phyloP scores from a whole-genome alignment of 2,329 filamentous ascomycete genomes.

The Cytospora leucostoma region DNA sequence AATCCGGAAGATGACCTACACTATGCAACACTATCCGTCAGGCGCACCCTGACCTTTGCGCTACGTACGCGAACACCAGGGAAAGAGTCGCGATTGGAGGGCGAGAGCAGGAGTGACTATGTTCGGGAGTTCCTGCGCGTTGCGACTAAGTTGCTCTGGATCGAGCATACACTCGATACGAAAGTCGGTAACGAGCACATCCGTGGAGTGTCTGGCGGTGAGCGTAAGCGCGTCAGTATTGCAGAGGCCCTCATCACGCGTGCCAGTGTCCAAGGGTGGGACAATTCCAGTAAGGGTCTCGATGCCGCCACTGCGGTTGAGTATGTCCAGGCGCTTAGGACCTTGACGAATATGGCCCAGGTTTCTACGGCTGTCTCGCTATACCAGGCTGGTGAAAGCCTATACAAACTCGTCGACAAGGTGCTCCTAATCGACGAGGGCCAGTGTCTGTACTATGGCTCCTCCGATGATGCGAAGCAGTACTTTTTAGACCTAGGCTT shows the following conservation, averaged over 20 bases:
- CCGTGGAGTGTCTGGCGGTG: conserved; percentile 67
- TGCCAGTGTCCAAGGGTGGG: conserved; percentile 63
- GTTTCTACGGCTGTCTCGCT: conserved; percentile 67
- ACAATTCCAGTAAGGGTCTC: conserved; percentile 73
- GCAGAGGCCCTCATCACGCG: conserved; percentile 60
- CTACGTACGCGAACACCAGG: conserved; percentile 68
- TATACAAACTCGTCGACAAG: conserved; percentile 55
- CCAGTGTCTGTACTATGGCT: conserved; percentile 64
- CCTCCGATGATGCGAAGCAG: conserved; percentile 57
- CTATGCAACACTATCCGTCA: conserved; percentile 74
- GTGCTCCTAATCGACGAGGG: conserved; percentile 59
- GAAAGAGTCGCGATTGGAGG: conserved; percentile 52
- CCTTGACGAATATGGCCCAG: conserved; percentile 65
- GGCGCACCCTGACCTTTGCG: conserved; percentile 77
- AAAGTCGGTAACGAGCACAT: conserved; percentile 69
- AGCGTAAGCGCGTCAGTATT: conserved; percentile 68
- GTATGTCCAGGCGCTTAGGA: conserved; percentile 69
- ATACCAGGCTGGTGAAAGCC: conserved; percentile 59
- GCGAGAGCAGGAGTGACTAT: conserved; percentile 55
- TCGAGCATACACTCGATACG: conserved; percentile 64
- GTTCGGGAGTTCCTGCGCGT: conserved; percentile 68
- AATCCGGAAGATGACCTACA: conserved; percentile 82
- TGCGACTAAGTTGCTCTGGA: conserved; percentile 73
- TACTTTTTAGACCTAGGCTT: conserved; percentile 71
- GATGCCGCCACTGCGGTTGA: conserved; percentile 73